Evolutionary conservation across 768 basidiomycete genomes (phyloP).

Genomic region (Ephemerocybe angulata): DNA sequence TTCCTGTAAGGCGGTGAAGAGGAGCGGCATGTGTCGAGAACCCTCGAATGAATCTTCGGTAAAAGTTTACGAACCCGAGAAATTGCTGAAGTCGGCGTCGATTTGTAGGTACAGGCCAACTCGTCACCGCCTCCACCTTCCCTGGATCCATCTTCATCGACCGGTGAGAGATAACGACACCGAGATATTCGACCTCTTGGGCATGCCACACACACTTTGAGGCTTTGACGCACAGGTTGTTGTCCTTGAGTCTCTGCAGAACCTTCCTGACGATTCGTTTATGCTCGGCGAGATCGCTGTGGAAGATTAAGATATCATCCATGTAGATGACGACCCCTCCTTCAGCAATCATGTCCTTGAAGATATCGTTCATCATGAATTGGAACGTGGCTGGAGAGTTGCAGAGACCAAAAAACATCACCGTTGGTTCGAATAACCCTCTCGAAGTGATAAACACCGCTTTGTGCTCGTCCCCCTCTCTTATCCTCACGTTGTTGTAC

Average conservation of each 20-base stretch:
- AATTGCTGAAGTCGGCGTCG: constrained; percentile 35
- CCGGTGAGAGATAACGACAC: constrained; percentile 10
- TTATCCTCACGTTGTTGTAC: constrained; percentile 8
- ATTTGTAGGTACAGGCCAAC: constrained; percentile 29
- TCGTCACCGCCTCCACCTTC: constrained; percentile 25
- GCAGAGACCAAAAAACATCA: constrained; percentile 10
- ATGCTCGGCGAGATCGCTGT: constrained; percentile 7
- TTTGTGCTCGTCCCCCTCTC: constrained; percentile 7
- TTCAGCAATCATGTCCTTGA: background rate
- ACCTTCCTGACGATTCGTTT: background rate
- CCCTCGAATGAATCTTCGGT: constrained; percentile 26
- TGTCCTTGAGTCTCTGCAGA: background rate
- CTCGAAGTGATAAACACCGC: background rate
- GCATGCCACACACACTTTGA: constrained; percentile 23
- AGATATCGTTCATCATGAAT: constrained; percentile 3
- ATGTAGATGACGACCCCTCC: constrained; percentile 33
- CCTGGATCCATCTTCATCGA: constrained; percentile 29
- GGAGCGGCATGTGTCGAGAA: constrained; percentile 20
- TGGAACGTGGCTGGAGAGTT: constrained; percentile 12
- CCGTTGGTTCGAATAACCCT: constrained; percentile 3
- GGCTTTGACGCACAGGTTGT: constrained; percentile 19
- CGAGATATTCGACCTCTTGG: constrained; percentile 20
- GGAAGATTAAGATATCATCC: constrained; percentile 26
- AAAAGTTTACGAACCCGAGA: constrained; percentile 39
- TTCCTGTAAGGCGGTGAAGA: constrained; percentile 1